Evolutionary conservation across 202 grass and related monocot genomes (phyloP), one percentile per base, ranked within the genome.

Genomic region (Tripidium arundinaceum): DNA sequence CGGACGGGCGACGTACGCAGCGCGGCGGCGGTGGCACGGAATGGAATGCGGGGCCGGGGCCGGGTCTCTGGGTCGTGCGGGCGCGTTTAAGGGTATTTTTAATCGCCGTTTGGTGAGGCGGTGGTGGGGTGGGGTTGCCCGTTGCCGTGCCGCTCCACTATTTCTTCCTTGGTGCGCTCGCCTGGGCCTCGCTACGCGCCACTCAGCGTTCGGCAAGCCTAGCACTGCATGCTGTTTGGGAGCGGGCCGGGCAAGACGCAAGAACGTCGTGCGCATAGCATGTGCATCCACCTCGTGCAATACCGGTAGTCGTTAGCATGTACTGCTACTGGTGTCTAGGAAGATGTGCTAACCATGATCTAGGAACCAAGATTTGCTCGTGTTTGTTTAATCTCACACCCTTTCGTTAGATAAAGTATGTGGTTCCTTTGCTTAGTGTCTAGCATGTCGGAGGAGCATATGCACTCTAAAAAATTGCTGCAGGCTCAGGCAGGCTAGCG

Each of bases 231-330:
- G n/a, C n/a, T n/a, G n/a, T n/a, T n/a, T n/a, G n/a, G n/a, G n/a
- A n/a, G n/a, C n/a, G n/a, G n/a, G n/a, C n/a, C n/a, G n/a, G n/a
- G n/a, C n/a, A n/a, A n/a, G n/a, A n/a, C n/a, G n/a, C n/a, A n/a
- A n/a, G n/a, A n/a, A n/a, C n/a, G n/a, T n/a, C n/a, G n/a, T n/a
- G n/a, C n/a, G n/a, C n/a, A n/a, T n/a, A n/a, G n/a, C n/a, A n/a
- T n/a, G n/a, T n/a, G n/a, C n/a, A n/a, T n/a, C n/a, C n/a, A n/a
- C 15, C 38, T 75, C 15, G 45, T 11, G 22, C 22, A 26, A 54
- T 68, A 19, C 83, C 74, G 54, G 31, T 84, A 76, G 77, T 88
- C 81, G 86, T 84, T 70, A 18, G 65, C 72, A 88, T 80, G 86
- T 61, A 7, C 54, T 42, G 3, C 18, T 68, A 16, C 12, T 42